Evolutionary conservation across 2,329 filamentous ascomycete genomes (phyloP).

Genomic region (Xylogone sp.): DNA sequence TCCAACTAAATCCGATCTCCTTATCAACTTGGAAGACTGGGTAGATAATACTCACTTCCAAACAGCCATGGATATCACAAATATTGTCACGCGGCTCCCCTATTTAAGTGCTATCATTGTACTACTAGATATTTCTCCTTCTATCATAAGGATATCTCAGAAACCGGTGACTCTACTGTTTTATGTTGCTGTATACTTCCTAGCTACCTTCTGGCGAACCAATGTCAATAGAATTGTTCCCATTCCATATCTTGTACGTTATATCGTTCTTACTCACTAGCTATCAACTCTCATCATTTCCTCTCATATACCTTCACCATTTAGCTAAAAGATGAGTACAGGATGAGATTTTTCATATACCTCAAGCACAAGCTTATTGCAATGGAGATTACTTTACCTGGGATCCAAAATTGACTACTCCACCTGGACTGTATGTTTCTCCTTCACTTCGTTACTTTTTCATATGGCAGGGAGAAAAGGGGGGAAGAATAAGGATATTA

Average conservation of each 20-base stretch:
- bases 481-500: neutral
- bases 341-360: conserved; percentile 88
- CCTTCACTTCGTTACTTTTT: conserved; percentile 10
- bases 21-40: no score
- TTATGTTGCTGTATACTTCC: conserved; percentile 1
- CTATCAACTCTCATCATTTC: no score
- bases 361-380: conserved; percentile 88
- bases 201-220: conserved; percentile 5
- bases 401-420: conserved; percentile 97
- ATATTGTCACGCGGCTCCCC: neutral
- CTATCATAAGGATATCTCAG: neutral
- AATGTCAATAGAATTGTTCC: conserved; percentile 7
- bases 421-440: conserved; percentile 70
- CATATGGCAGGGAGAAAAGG: neutral
- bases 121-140: neutral
- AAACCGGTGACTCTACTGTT: neutral
- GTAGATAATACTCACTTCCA: neutral
- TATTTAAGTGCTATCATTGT: neutral
- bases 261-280: no score
- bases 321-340: conserved; percentile 35
- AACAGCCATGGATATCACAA: neutral
- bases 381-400: conserved; percentile 68
- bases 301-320: no score
- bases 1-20: no score
- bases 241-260: conserved; percentile 8